These are phyloP conservation scores for Mortierella sp. DNA, from an alignment of 371 early-diverging fungal genomes.

Conservation along the genomic window DNA sequence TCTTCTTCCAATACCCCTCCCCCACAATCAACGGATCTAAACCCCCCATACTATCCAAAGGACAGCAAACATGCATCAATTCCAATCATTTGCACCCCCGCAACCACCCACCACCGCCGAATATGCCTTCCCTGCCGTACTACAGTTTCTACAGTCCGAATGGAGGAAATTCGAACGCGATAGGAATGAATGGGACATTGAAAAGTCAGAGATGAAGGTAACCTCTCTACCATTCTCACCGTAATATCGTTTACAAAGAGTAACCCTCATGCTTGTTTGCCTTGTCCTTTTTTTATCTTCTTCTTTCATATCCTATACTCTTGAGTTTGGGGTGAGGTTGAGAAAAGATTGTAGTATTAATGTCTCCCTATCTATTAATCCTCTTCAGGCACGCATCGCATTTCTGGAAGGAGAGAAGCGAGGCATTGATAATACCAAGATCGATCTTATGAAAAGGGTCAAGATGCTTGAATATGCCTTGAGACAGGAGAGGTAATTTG, in stretches of 20 bases:
- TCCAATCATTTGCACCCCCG: slow-evolving; percentile 27
- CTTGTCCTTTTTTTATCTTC: neutral
- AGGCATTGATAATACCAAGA: slow-evolving; percentile 80
- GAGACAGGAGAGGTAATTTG: slow-evolving; percentile 76
- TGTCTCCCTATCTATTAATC: slow-evolving; percentile 6
- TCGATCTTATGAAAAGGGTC: slow-evolving; percentile 83
- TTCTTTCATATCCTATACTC: too few species aligned
- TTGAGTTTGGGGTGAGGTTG: neutral
- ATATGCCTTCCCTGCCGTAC: slow-evolving; percentile 85
- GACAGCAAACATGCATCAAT: slow-evolving; percentile 25
- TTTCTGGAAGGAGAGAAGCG: slow-evolving; percentile 88
- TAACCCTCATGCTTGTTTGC: neutral
- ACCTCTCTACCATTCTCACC: too few species aligned
- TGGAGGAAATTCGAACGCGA: slow-evolving; percentile 91
- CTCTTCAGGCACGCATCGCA: slow-evolving; percentile 76
- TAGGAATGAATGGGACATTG: slow-evolving; percentile 91
- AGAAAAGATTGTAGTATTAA: neutral
- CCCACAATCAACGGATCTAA: neutral
- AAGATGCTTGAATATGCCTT: slow-evolving; percentile 94
- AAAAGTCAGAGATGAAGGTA: slow-evolving; percentile 85
- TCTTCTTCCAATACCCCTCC: slow-evolving; percentile 6
- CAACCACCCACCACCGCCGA: slow-evolving; percentile 55
- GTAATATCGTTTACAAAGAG: too few species aligned
- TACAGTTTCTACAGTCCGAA: slow-evolving; percentile 87
- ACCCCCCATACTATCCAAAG: neutral